Evolutionary conservation across 139 green algal species (phyloP).

Genomic region (Volvox reticuliferus): DNA sequence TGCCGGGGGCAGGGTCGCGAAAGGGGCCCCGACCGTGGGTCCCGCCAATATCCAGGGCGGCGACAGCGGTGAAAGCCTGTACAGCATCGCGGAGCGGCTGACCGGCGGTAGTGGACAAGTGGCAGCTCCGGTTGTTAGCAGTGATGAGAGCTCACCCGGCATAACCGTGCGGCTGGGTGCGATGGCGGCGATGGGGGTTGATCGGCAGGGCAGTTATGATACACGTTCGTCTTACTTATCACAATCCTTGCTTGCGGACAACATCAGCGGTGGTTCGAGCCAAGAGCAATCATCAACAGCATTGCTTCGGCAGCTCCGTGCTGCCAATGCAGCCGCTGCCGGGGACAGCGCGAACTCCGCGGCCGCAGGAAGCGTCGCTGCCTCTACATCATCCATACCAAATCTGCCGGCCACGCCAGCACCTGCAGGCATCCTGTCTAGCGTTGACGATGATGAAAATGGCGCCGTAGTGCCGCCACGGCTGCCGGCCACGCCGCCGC

Average conservation of each 20-base stretch:
- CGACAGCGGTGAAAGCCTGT: conserved; percentile 34
- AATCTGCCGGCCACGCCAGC: conserved; percentile 26
- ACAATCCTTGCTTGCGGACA: conserved; percentile 25
- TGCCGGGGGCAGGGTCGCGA: background rate
- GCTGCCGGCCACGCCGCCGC: conserved; percentile 42
- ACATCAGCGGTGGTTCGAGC: background rate
- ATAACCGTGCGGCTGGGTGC: conserved; percentile 27
- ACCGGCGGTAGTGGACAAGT: background rate
- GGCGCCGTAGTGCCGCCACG: background rate
- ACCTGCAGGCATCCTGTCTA: conserved; percentile 13
- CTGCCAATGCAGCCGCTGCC: conserved; percentile 13
- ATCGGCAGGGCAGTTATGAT: conserved; percentile 23
- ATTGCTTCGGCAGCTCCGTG: conserved; percentile 34
- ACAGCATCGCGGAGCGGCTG: conserved; percentile 25
- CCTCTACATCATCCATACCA: background rate
- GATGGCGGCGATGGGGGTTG: conserved; percentile 23
- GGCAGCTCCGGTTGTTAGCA: background rate
- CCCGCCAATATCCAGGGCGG: background rate
- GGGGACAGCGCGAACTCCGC: background rate
- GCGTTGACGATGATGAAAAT: background rate
- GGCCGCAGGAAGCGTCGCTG: background rate
- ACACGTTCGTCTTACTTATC: conserved; percentile 32
- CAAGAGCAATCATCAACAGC: background rate
- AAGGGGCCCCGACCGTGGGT: background rate
- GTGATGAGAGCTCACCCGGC: background rate